Conservation (phyloP, 805 yeast genomes). For the Sungouiella thailandica region DNA sequence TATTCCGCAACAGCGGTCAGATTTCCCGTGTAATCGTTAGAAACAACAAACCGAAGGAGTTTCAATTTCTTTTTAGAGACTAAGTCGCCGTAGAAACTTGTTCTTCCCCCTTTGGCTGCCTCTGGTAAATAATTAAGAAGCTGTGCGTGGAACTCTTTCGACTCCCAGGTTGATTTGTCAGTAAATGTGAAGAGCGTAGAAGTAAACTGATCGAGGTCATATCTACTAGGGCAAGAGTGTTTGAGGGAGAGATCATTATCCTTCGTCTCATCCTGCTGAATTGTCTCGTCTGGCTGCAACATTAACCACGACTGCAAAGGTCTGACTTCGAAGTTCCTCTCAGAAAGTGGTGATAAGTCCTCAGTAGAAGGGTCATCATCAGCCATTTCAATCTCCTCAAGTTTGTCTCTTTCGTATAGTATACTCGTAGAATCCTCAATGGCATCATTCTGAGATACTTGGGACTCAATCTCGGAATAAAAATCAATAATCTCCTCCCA, state of each 20-base stretch:
- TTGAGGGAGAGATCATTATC: neutral
- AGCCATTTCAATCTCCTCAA: neutral
- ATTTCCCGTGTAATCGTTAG: conserved; percentile 1
- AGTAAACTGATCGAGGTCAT: neutral
- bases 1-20: too few species aligned
- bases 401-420: too few species aligned
- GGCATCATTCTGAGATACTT: too few species aligned
- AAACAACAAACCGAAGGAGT: neutral
- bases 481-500: neutral
- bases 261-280: neutral
- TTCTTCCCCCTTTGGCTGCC: neutral
- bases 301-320: too few species aligned
- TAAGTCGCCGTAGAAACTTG: neutral
- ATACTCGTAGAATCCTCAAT: neutral
- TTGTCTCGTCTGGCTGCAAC: conserved; percentile 1
- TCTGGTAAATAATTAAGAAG: neutral
- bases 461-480: conserved; percentile 1
- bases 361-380: neutral
- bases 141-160: neutral
- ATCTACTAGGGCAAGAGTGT: too few species aligned
- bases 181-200: too few species aligned
- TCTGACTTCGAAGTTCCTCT: too few species aligned
- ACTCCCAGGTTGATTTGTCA: too few species aligned
- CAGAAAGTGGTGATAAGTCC: neutral
- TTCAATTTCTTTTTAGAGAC: too few species aligned